phyloP scores from a whole-genome alignment of 2,329 filamentous ascomycete genomes.

The Dothistroma pini region DNA sequence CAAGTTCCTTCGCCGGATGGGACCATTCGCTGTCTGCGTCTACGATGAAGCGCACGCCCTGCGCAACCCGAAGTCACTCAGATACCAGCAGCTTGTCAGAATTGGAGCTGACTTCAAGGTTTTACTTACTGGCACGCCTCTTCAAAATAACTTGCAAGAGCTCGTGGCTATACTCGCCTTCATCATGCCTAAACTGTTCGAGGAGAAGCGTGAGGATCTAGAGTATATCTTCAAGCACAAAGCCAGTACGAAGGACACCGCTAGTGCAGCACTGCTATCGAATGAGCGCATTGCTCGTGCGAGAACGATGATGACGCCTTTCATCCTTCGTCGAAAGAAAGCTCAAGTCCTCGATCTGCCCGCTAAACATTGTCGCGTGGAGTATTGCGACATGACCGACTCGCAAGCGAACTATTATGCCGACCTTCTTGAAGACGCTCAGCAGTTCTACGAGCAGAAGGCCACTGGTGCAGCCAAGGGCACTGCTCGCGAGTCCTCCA shows the following conservation, averaged over 20 bases:
- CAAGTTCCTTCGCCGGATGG: constrained; percentile 57
- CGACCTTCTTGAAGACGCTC: constrained; percentile 60
- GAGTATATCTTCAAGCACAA: constrained; percentile 88
- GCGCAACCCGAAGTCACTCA: constrained; percentile 79
- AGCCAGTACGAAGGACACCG: constrained; percentile 73
- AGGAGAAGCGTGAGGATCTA: constrained; percentile 72
- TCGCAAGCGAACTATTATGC: constrained; percentile 72
- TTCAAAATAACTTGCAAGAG: constrained; percentile 93
- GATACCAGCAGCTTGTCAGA: constrained; percentile 73
- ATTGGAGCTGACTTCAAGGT: constrained; percentile 81
- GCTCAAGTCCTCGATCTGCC: constrained; percentile 80
- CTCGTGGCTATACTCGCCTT: constrained; percentile 89
- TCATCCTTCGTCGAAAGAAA: constrained; percentile 91
- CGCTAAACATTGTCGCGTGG: constrained; percentile 70
- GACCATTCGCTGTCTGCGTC: constrained; percentile 57
- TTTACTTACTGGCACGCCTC: constrained; percentile 82
- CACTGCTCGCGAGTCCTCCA: constrained; percentile 44
- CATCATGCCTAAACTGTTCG: constrained; percentile 82
- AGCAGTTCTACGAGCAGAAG: constrained; percentile 58
- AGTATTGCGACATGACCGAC: constrained; percentile 74
- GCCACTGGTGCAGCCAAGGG: constrained; percentile 48
- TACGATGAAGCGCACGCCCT: constrained; percentile 94
- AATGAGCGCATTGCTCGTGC: constrained; percentile 82
- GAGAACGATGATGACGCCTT: constrained; percentile 88
- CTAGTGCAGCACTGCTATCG: constrained; percentile 77